Evolutionary conservation across 306 rosid genomes (phyloP), one percentile per base, ranked within the genome.

Genomic region (Corylus americana): DNA sequence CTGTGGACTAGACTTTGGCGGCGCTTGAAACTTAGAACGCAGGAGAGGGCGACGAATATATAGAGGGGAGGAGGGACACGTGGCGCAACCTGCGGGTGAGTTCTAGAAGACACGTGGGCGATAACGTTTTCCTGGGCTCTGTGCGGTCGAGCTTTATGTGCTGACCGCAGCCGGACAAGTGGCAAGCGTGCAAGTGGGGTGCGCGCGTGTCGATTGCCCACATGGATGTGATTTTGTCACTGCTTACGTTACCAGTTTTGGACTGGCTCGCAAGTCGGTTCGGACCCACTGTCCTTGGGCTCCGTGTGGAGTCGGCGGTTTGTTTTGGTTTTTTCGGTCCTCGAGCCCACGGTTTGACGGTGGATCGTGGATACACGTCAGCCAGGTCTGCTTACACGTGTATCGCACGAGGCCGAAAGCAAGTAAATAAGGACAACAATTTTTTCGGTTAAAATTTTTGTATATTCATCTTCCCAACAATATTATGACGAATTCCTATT

Each of bases 71-170:
- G 0, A 6, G 70, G 11, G 76, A 90, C 93, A 89, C 92, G 97
- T 92, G 91, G 87, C 85, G 0, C 4, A 6, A 50, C 35, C 0
- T 29, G 29, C 74, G 55, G 59, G 76, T 6, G 47, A 74, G 50
- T 80, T 93, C 90, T 82, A 86, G 91, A 90, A 91, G 82, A 82
- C 91, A 92, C 94, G 94, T 88, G 97, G 93, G 87, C 82, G 92
- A 89, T 87, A 85, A 77, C 69, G 70, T 82, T 74, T 75, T 73
- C 51, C 25, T n/a, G n/a, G 39, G 76, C 22, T 74, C 61, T 71
- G 85, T 78, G 76, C 71, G 84, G 55, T 11, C 47, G 25, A 54
- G 22, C 35, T 44, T 47, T 68, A 2, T 37, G 47, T 58, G 84
- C 79, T 66, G 89, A 78, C 70, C 68, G 76, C 82, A 77, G 51